Base-by-base conservation (phyloP, 176 grass and related monocot species). In the Areca catechu region DNA sequence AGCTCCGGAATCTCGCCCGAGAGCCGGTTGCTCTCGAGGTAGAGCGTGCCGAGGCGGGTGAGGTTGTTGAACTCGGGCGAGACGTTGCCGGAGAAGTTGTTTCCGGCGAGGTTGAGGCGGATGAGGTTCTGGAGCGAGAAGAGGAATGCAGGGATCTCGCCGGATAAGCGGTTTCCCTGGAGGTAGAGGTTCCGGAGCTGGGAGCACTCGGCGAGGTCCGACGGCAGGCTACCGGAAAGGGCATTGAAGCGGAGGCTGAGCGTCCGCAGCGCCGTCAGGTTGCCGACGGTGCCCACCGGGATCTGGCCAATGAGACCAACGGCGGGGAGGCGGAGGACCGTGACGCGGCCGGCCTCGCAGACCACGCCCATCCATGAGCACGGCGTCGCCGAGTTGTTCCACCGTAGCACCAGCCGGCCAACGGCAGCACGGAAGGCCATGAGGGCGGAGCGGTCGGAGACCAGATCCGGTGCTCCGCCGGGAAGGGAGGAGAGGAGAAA, bases 211-310 rank as follows among this genome's bases (percentile, higher is more conserved):
- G 78, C 71, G 65, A 98, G 3, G 64, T 98, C 93, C 37, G 74
- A 48, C 22, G 93, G 87, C 30, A 98, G 51, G 19, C 57, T 25
- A 0, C 93, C 93, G 2, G 68, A 66, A 21, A 98, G 86, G 22
- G 79, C 80, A 72, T 98, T 98, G 71, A 85, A 82, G 29, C 93
- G 83, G 80, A 98, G 87, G 63, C 85, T 90, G 69, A 97, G 80
- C 17, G 93, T 88, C 15, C 81, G 86, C 47, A 98, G 81, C 48
- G 86, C 93, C 14, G 86, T 72, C 71, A 98, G 83, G 57, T 70
- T 88, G 72, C 93, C 86, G 51, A 98, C 53, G 12, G 63, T 77
- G 15, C 75, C 84, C 1, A 51, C 63, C 0, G 93, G 93, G 73
- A 98, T 85, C 69, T 15, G 53, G 57, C 93, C 93, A 56, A 87